Evolutionary conservation across 306 rosid species (phyloP), one percentile per base, ranked within the genome.

Genomic region (Vicia villosa): DNA sequence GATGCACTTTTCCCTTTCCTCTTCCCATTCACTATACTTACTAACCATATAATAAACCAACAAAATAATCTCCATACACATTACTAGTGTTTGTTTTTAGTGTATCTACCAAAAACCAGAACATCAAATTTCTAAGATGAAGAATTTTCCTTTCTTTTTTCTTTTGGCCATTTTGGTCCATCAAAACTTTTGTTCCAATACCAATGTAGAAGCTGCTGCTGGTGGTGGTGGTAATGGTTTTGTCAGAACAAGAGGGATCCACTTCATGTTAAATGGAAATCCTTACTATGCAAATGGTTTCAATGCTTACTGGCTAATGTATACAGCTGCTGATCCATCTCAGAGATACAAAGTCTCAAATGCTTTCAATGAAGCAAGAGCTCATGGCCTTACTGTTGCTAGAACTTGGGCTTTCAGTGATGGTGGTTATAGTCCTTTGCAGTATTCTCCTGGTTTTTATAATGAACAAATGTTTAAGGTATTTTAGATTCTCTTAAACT

Each of bases 401-500:
- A 90, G 98, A 85, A 90, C 96, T 82, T 93, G 98, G 96, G 98
- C 96, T 15, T 93, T 93, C 73, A 86, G 91, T 74, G 98, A 93
- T 75, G 96, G 96, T 6, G 98, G 91, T 36, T 88, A 92, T 67
- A 88, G 87, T 30, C 86, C 98, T 32, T 85, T 93, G 11, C 96
- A 93, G 66, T 83, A 77, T 72, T 78, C 96, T 42, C 96, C 98
- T 72, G 98, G 98, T 72, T 88, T 70, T 75, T 90, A 93, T 62
- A 88, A 93, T 70, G 96, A 93, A 57, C 90, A 90, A 74, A 83
- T 74, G 84, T 93, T 93, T 75, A 79, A 84, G 88, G 98, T 92
- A 46, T 10, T 4, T 50, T 50, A 19, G 8, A n/a, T 46, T 55
- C 37, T 69, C 52, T 32, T 21, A 6, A 42, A 34, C 2, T 6